Conservation (phyloP, 139 green algal species). For the Chlamydomonas eustigma region DNA sequence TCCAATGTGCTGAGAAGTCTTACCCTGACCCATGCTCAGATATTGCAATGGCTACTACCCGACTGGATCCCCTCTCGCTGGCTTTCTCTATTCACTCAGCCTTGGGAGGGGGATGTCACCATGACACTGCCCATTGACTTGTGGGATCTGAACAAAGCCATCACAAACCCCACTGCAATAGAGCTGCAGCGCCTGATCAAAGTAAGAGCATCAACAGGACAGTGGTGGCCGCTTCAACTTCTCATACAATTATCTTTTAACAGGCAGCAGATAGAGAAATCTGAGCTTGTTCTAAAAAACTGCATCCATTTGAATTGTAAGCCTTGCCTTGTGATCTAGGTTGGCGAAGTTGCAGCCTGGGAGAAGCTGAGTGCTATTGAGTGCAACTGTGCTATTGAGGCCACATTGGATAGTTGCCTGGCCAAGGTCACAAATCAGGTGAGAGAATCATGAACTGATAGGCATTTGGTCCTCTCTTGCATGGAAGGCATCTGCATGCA, state of each 20-base stretch:
- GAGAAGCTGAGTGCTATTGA: conserved; percentile 84
- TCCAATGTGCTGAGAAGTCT: not conserved
- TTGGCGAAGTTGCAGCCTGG: conserved; percentile 78
- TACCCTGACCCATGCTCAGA: conserved; percentile 28
- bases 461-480: too few species aligned
- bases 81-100: conserved; percentile 77
- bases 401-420: conserved; percentile 80
- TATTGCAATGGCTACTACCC: conserved; percentile 71
- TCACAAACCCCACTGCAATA: conserved; percentile 66
- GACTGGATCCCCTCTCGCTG: conserved; percentile 55
- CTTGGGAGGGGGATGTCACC: conserved; percentile 92
- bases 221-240: too few species aligned
- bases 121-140: conserved; percentile 71
- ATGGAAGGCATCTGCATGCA: too few species aligned
- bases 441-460: too few species aligned
- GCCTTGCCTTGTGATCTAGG: too few species aligned
- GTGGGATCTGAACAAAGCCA: conserved; percentile 64
- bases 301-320: not conserved
- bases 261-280: too few species aligned
- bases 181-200: not conserved
- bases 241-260: conserved; percentile 1
- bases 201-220: too few species aligned
- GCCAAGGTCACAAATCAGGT: conserved; percentile 44
- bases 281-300: too few species aligned
- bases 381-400: conserved; percentile 87